Base-by-base conservation (phyloP, 2,329 filamentous ascomycete species). In the Epichloe scottii region DNA sequence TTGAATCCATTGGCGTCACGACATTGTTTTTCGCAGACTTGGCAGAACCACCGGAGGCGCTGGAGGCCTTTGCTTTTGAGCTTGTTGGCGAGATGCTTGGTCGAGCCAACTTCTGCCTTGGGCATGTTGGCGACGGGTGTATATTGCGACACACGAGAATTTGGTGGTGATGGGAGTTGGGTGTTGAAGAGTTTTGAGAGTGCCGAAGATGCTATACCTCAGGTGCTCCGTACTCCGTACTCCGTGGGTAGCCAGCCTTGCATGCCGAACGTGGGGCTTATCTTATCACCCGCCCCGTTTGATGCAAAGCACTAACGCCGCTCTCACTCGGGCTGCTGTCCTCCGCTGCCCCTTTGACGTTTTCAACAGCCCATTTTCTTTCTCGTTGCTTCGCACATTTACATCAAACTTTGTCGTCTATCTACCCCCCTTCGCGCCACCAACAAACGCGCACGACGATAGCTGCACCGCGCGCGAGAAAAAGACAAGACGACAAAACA, bases 1-100 rank as follows among this genome's bases (percentile, higher is more conserved):
- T 90, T 90, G 71, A 90, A 95, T 26, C 85, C 90, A 69, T 97
- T 96, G 59, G 90, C 87, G 64, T 95, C 89, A 54, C 87, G 77
- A 41, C 64, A 68, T 51, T 70, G 66, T 53, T 71, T 67, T 63
- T 88, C 78, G 71, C 90, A 96, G 5, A 85, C 80, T 64, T 86
- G 81, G 56, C 90, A 96, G 71, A 90, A 97, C 87, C 89, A 98
- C 65, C 91, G 80, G 50, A 98, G 74, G 6, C 91, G 79, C 62
- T 93, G 85, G 11, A 82, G 69, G 50, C 82, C 83, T 66, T 88
- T 85, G 56, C 81, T 79, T 70, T 95, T 96, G 73, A 95, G 84
- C 70, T 89, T 85, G 72, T 97, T 97, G 69, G 79, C 82, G 54
- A 97, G 78, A 66, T 88, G 80, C 71, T 96, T 97, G n/a, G 85